These are phyloP conservation scores for Phyllostachys edulis DNA, from an alignment of 176 grass and related monocot species.

Conservation along the genomic window DNA sequence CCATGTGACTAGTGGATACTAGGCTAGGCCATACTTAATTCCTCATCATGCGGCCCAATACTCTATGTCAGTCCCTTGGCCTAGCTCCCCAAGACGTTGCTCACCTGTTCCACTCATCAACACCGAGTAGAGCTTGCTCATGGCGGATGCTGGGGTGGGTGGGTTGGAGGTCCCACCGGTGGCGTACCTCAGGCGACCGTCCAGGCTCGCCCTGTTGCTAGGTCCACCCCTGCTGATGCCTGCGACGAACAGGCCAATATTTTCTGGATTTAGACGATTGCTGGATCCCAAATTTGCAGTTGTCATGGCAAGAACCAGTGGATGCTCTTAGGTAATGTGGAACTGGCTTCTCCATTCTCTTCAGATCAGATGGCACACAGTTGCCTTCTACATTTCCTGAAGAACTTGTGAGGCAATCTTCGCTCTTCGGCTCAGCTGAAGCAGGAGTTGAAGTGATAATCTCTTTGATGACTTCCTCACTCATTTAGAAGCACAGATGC, in stretches of 20 bases:
- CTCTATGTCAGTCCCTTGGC: too few relatives aligned
- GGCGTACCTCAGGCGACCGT: too few relatives aligned
- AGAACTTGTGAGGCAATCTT: neutral
- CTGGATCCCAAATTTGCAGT: constrained; percentile 72
- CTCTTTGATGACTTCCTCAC: constrained; percentile 36
- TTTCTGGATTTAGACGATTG: constrained; percentile 61
- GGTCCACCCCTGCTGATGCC: too few relatives aligned
- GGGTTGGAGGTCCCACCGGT: too few relatives aligned
- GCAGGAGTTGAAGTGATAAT: neutral
- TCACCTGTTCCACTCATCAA: too few relatives aligned
- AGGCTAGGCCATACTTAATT: too few relatives aligned
- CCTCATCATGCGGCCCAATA: too few relatives aligned
- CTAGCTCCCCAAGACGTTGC: too few relatives aligned
- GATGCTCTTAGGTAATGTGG: constrained; percentile 74
- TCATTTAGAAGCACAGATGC: constrained; percentile 50
- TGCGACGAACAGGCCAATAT: constrained; percentile 33
- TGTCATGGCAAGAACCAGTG: constrained; percentile 74
- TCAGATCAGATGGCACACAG: constrained; percentile 6
- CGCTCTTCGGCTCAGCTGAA: neutral
- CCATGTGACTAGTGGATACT: too few relatives aligned
- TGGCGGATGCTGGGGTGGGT: too few relatives aligned
- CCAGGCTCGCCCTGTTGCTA: too few relatives aligned
- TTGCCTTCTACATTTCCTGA: neutral
- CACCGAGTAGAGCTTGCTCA: too few relatives aligned
- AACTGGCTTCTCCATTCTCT: constrained; percentile 49